Base-by-base conservation (phyloP, 1,284 basidiomycete genomes). In the Singerocomus inundabilis region DNA sequence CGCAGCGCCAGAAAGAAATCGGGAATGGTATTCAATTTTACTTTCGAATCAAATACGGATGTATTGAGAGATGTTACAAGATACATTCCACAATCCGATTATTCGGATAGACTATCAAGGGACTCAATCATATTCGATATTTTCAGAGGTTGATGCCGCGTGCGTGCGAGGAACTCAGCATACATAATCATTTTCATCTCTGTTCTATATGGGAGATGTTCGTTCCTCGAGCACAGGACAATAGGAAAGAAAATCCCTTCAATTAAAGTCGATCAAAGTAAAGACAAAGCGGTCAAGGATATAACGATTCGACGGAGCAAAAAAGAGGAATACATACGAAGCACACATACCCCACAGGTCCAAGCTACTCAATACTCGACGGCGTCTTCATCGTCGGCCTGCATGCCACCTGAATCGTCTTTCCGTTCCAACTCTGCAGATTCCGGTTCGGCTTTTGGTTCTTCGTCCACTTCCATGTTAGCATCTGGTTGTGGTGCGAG, bases 381-480 rank as follows among this genome's bases (percentile, higher is more conserved):
- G 24, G 80, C 80, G 59, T 82, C 80, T 55, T 82, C 80, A 44
- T 81, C 80, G 47, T 81, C 78, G 42, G 74, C 76, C 40, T 67
- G 73, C 61, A 72, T 71, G 30, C 67, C 63, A 38, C 68, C 64
- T 21, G 70, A 57, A 51, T 70, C 68, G 36, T 72, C 77, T 66
- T 77, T 75, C 31, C 72, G 64, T 44, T 72, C 66, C 10, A 70
- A 58, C 48, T 79, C 79, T 33, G 63, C 57, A 41, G 62, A 59
- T 41, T 72, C 67, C 0, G 51, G 53, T 37, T 69, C 71, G 16
- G 67, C 67, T 37, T 61, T 61, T n/a, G 61, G 53, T 5, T 64
- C 66, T 44, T 72, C 70, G 31, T 72, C 75, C 30, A 70, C 68
- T 39, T 81, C 78, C 72, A 79, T 76, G 28, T 71, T 68, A 44